A percentile compares a stretch with the other conserved stretches of the same genome.
Conservation (phyloP, 768 basidiomycete species). For the Leccinum longicurvipes region DNA sequence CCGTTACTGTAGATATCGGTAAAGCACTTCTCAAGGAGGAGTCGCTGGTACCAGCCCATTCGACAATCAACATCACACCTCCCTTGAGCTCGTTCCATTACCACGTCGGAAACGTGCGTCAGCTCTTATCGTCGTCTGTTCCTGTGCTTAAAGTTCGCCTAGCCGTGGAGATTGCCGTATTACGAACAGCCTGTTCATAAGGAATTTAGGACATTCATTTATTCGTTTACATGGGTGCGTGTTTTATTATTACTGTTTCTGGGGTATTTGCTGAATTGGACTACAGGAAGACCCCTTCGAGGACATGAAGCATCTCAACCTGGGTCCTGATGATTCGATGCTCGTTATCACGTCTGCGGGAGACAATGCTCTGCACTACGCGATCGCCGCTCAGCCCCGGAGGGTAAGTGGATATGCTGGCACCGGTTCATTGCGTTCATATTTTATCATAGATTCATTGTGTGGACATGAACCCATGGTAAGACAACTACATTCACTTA, state of each 20-base stretch:
- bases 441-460: slow-evolving; percentile 49
- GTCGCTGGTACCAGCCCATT: slow-evolving; percentile 16
- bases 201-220: slow-evolving; percentile 60
- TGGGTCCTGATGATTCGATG: slow-evolving; percentile 61
- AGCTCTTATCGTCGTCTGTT: neutral
- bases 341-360: slow-evolving; percentile 76
- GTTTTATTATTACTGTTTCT: neutral
- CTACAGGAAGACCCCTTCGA: slow-evolving; percentile 67
- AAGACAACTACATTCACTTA: neutral
- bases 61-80: slow-evolving; percentile 47
- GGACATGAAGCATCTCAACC: slow-evolving; percentile 61
- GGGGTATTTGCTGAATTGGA: slow-evolving; percentile 3
- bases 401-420: slow-evolving; percentile 33
- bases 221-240: slow-evolving; percentile 59
- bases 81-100: slow-evolving; percentile 65
- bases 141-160: slow-evolving; percentile 5
- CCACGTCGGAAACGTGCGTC: slow-evolving; percentile 45
- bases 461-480: slow-evolving; percentile 73
- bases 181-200: slow-evolving; percentile 67
- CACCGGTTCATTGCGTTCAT: neutral
- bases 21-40: slow-evolving; percentile 32
- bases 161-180: slow-evolving; percentile 69
- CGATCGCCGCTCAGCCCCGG: slow-evolving; percentile 58
- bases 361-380: slow-evolving; percentile 79
- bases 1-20: slow-evolving; percentile 40